These are phyloP conservation scores for Obba rivulosa DNA, from an alignment of 768 basidiomycete species.

Conservation along the genomic window DNA sequence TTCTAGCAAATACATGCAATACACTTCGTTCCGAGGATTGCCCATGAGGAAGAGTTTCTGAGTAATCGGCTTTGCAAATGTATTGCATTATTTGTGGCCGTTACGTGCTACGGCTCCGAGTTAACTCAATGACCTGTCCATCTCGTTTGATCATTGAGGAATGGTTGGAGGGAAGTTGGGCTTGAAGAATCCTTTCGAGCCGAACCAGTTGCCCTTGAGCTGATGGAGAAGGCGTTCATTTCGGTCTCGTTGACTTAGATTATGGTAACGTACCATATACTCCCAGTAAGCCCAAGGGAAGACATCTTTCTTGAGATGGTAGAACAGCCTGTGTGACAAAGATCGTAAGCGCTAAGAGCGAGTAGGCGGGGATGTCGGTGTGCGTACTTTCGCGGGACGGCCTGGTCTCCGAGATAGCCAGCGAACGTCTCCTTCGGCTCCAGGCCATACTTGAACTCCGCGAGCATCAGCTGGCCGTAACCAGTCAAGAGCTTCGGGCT, in stretches of 20 bases:
- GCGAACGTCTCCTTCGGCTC: constrained; percentile 86
- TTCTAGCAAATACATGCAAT: too few relatives aligned
- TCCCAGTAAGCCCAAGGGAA: constrained; percentile 81
- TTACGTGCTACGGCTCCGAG: too few relatives aligned
- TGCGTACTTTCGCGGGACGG: constrained; percentile 64
- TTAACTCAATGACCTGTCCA: neutral
- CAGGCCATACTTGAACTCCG: constrained; percentile 92
- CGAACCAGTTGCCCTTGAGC: constrained; percentile 45
- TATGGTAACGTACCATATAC: constrained; percentile 45
- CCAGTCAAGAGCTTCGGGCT: constrained; percentile 63
- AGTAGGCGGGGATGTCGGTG: neutral
- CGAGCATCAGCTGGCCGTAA: constrained; percentile 78
- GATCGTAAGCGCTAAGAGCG: constrained; percentile 9
- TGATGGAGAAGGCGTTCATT: constrained; percentile 11
- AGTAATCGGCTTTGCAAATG: too few relatives aligned
- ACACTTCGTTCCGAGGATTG: too few relatives aligned
- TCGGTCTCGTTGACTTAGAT: neutral
- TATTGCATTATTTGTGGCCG: too few relatives aligned
- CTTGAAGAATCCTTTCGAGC: constrained; percentile 33
- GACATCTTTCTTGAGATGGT: constrained; percentile 80
- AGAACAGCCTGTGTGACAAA: constrained; percentile 53
- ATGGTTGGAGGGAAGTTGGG: constrained; percentile 29
- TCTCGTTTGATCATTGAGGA: neutral
- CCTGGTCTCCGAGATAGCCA: constrained; percentile 63
- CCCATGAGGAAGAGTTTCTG: too few relatives aligned